These are phyloP conservation scores for Metschnikowia chrysomelidarum DNA, from an alignment of 805 yeast genomes.

Conservation along the genomic window DNA sequence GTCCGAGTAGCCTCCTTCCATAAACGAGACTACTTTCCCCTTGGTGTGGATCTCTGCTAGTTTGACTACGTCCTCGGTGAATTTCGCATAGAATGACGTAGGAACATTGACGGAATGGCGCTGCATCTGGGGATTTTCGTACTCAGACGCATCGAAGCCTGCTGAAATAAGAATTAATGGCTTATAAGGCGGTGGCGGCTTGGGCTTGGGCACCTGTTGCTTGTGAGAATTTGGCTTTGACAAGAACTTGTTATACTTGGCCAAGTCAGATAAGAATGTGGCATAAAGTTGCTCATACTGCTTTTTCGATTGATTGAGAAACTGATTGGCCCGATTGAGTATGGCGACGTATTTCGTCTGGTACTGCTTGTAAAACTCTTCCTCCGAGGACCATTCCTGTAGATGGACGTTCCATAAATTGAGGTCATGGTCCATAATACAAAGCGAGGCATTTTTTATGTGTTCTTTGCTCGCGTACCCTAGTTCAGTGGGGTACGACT, in stretches of 20 bases:
- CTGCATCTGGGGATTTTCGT: conserved; percentile 81
- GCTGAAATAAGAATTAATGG: conserved; percentile 72
- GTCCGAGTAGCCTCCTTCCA: conserved; percentile 88
- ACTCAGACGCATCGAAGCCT: conserved; percentile 86
- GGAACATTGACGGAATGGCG: conserved; percentile 81
- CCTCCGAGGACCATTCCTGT: conserved; percentile 59
- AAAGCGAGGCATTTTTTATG: conserved; percentile 73
- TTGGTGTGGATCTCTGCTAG: conserved; percentile 60
- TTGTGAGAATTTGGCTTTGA: conserved; percentile 30
- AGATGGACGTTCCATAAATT: conserved; percentile 84
- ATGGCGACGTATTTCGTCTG: conserved; percentile 57
- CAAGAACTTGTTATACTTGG: conserved; percentile 32
- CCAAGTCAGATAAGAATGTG: conserved; percentile 24
- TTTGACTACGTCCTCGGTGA: conserved; percentile 69
- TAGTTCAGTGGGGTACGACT: conserved; percentile 79
- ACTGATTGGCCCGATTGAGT: conserved; percentile 66
- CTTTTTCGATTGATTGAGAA: conserved; percentile 47
- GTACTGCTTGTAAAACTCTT: conserved; percentile 64
- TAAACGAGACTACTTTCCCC: conserved; percentile 62
- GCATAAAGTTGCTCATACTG: conserved; percentile 40
- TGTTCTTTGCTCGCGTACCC: conserved; percentile 73
- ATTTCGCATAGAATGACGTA: conserved; percentile 69
- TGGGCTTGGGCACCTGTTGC: conserved; percentile 29
- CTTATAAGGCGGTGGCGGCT: conserved; percentile 38
- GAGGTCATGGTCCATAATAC: conserved; percentile 73